A percentile compares a stretch with the other conserved stretches of the same genome.
Evolutionary conservation across 768 basidiomycete species (phyloP).

Genomic region (Trametes punicea): DNA sequence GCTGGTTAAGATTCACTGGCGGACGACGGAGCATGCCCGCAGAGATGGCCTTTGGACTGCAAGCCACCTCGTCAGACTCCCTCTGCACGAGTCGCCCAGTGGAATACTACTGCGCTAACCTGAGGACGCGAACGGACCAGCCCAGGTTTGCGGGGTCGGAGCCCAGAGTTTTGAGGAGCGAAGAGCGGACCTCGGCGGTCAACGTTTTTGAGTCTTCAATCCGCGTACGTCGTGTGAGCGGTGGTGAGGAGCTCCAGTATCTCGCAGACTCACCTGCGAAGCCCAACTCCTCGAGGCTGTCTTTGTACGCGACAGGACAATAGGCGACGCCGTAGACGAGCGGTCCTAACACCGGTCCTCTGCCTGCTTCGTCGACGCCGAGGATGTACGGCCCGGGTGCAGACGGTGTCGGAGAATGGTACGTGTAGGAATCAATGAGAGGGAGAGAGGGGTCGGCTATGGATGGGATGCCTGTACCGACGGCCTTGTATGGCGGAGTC

Average conservation of each 20-base stretch:
- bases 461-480: conserved; percentile 42
- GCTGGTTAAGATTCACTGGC: conserved; percentile 83
- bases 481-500: neutral
- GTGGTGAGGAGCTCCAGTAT: neutral
- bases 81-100: neutral
- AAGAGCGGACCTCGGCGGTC: conserved; percentile 63
- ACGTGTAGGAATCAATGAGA: conserved; percentile 68
- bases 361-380: conserved; percentile 97
- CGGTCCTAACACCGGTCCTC: conserved; percentile 93
- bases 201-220: conserved; percentile 89
- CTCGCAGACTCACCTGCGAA: conserved; percentile 70
- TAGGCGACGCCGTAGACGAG: conserved; percentile 96
- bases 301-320: conserved; percentile 77
- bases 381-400: conserved; percentile 82
- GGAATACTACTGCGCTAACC: conserved; percentile 37
- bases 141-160: conserved; percentile 69
- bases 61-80: neutral
- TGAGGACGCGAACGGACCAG: conserved; percentile 80
- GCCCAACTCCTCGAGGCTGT: conserved; percentile 72
- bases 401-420: conserved; percentile 71
- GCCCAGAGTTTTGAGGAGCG: conserved; percentile 62
- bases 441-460: conserved; percentile 55
- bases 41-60: conserved; percentile 88
- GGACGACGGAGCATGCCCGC: conserved; percentile 84
- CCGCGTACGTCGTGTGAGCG: neutral